Conservation (phyloP, 257 asterid species). For the Fraxinus quadrangulata region DNA sequence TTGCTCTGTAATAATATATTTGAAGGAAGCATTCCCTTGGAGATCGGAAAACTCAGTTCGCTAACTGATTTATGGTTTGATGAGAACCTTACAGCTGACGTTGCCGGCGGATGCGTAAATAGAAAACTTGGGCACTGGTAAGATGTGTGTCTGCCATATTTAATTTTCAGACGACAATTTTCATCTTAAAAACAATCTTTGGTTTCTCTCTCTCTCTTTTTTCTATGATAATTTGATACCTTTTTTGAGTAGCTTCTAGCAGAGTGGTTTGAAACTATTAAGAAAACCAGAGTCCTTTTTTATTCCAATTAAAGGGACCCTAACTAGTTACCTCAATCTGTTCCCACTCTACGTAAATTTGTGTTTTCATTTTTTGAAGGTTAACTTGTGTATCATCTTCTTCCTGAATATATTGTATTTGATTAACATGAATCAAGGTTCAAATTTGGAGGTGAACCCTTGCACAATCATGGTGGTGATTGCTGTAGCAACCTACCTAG, state of each 20-base stretch:
- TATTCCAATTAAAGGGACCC: slow-evolving; percentile 39
- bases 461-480: slow-evolving; percentile 29
- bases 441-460: slow-evolving; percentile 39
- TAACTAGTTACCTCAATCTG: slow-evolving; percentile 49
- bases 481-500: slow-evolving; percentile 40
- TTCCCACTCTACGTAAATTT: slow-evolving; percentile 51
- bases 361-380: neutral
- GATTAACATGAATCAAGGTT: slow-evolving; percentile 31
- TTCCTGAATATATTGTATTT: slow-evolving; percentile 23
- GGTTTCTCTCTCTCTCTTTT: no score
- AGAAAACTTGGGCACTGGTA: slow-evolving; percentile 84
- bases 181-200: neutral
- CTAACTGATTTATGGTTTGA: slow-evolving; percentile 63
- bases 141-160: neutral
- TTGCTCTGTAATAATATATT: slow-evolving; percentile 69
- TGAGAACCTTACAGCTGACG: slow-evolving; percentile 48
- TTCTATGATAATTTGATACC: neutral
- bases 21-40: slow-evolving; percentile 73
- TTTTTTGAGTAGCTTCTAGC: slow-evolving; percentile 49
- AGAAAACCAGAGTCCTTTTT: slow-evolving; percentile 41
- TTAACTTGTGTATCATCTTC: neutral
- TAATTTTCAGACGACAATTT: neutral
- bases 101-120: slow-evolving; percentile 56
- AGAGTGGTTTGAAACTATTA: slow-evolving; percentile 38
- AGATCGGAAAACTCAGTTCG: slow-evolving; percentile 60